phyloP scores from a whole-genome alignment of 257 asterid species.

The Verbascum thapsus region DNA sequence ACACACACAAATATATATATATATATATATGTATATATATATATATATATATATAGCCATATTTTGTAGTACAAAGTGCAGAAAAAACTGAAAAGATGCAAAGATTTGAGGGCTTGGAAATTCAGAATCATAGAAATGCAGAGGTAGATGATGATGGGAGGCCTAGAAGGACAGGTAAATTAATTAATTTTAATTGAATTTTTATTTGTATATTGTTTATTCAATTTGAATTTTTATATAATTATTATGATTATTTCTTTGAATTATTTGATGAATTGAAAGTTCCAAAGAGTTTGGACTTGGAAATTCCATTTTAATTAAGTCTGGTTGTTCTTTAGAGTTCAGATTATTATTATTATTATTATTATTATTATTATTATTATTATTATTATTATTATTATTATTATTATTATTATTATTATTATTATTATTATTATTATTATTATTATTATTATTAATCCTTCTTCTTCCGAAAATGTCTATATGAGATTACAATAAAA shows the following conservation, averaged over 20 bases:
- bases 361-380: background rate
- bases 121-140: conserved; percentile 42
- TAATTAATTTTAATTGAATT: too few relatives aligned
- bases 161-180: conserved; percentile 53
- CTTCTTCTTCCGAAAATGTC: background rate
- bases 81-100: conserved; percentile 33
- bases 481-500: background rate
- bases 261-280: background rate
- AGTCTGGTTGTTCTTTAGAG: too few relatives aligned
- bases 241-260: background rate
- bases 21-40: too few relatives aligned
- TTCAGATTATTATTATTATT: too few relatives aligned
- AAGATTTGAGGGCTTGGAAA: conserved; percentile 37
- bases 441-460: too few relatives aligned
- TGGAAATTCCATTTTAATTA: too few relatives aligned
- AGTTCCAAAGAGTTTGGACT: too few relatives aligned
- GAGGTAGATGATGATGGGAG: conserved; percentile 67
- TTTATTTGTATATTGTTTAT: background rate
- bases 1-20: too few relatives aligned
- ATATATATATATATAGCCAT: background rate
- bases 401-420: background rate
- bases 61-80: background rate
- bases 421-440: too few relatives aligned
- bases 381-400: background rate
- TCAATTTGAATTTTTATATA: conserved; percentile 1